phyloP scores from a whole-genome alignment of 176 grass and related monocot species.

The Avena atlantica region DNA sequence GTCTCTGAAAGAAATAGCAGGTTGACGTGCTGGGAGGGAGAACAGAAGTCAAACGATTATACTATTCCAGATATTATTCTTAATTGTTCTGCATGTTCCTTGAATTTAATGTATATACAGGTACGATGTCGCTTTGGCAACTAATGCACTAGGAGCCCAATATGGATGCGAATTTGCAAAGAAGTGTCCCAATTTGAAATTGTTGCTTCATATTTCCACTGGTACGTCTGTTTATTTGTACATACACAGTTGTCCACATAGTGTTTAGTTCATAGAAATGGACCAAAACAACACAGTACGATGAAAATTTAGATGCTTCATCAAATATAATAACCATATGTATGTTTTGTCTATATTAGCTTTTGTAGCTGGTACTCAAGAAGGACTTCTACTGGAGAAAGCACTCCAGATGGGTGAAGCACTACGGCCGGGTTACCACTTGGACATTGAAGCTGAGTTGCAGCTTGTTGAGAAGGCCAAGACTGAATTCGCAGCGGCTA shows the following conservation, averaged over 20 bases:
- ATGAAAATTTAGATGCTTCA: neutral
- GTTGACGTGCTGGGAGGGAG: neutral
- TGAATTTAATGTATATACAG: conserved; percentile 16
- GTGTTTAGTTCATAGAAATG: neutral
- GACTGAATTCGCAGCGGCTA: neutral
- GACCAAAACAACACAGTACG: neutral
- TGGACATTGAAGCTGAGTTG: conserved; percentile 64
- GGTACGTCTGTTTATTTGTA: conserved; percentile 32
- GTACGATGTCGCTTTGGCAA: conserved; percentile 61
- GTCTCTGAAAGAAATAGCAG: neutral
- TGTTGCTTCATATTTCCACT: conserved; percentile 73
- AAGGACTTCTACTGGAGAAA: conserved; percentile 57
- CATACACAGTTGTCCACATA: neutral
- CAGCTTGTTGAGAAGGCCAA: conserved; percentile 50
- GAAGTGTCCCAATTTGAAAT: conserved; percentile 52
- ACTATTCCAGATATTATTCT: neutral
- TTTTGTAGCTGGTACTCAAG: conserved; percentile 57
- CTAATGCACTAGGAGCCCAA: conserved; percentile 51
- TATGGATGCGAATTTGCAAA: conserved; percentile 53
- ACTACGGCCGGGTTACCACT: conserved; percentile 42
- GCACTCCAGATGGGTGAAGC: conserved; percentile 46
- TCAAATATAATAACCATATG: neutral
- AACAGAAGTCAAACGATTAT: neutral
- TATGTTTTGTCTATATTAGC: conserved; percentile 31
- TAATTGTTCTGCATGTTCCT: neutral